Base-by-base conservation (phyloP, 2,329 filamentous ascomycete genomes). In the Beauveria australis region DNA sequence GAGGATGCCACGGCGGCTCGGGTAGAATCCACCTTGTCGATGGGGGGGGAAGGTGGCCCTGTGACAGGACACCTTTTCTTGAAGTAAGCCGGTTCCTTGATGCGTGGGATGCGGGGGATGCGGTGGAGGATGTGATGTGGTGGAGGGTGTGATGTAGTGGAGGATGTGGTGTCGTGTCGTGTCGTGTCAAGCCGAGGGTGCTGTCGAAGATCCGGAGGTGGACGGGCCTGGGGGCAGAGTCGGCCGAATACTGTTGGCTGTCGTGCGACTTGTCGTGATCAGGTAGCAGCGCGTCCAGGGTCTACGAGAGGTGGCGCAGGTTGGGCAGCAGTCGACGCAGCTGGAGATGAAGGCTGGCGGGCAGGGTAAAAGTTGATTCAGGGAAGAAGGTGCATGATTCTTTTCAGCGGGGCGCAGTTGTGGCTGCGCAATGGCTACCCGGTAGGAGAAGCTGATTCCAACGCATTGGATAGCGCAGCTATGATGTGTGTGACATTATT, bases 11-110 rank as follows among this genome's bases (percentile, higher is more conserved):
- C 77, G 70, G 76, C 70, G 72, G 74, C 75, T 74, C 80, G 77
- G 75, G 75, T 74, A 72, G 82, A 85, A 84, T 82, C 83, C 83
- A 86, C 81, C 74, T 85, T 86, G 81, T 74, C 77, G 75, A 72
- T 69, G 67, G 65, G 66, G 67, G 67, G 62, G 43, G n/a, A 62
- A 62, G 63, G 64, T 62, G 63, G 51, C 61, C 62, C 61, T 57
- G 46, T 54, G 57, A 48, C 30, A 64, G 63, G 64, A 64, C 63
- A 61, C 58, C 61, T 61, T 61, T 41, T 41, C 52, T 40, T 53
- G 54, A 53, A 37, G 54, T 26, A 30, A 26, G 9, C 24, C n/a
- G 54, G 48, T 60, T 22, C 61, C 53, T 40, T 46, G 53, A 51
- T 26, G 47, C 19, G 24, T 26, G 55, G 8, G 43, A 51, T 10